A percentile compares a stretch with the other conserved stretches of the same genome.
phyloP scores from a whole-genome alignment of 371 early-diverging fungal species.

The Dichotomocladium elegans region DNA sequence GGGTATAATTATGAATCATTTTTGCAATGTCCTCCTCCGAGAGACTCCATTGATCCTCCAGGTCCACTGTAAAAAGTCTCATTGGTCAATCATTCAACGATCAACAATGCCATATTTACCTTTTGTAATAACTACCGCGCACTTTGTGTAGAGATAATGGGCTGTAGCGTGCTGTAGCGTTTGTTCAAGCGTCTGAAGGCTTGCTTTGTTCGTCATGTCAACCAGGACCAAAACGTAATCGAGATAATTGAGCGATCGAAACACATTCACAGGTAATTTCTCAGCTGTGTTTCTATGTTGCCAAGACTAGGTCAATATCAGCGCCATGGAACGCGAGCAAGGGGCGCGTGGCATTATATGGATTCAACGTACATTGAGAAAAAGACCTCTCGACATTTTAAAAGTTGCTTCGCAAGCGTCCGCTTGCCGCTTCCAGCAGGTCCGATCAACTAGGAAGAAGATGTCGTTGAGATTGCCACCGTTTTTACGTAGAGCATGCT shows the following conservation, averaged over 20 bases:
- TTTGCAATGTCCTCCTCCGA: slow-evolving; percentile 9
- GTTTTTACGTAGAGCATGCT: not conserved
- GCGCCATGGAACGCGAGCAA: not conserved
- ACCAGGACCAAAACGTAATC: slow-evolving; percentile 29
- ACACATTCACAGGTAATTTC: slow-evolving; percentile 1
- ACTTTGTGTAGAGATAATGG: slow-evolving; percentile 15
- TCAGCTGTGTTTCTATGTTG: slow-evolving; percentile 23
- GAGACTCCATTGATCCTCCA: slow-evolving; percentile 7
- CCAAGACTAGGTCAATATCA: no score
- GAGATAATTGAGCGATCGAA: slow-evolving; percentile 4
- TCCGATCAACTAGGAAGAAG: slow-evolving; percentile 24
- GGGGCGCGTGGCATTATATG: not conserved
- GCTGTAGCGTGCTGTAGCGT: slow-evolving; percentile 9
- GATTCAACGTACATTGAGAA: slow-evolving; percentile 35
- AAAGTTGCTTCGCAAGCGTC: slow-evolving; percentile 22
- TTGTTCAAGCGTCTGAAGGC: slow-evolving; percentile 9
- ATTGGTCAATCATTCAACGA: not conserved
- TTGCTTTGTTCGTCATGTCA: slow-evolving; percentile 25
- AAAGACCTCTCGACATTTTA: slow-evolving; percentile 18
- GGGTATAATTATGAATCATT: not conserved
- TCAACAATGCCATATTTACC: slow-evolving; percentile 10
- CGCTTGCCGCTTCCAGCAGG: slow-evolving; percentile 28
- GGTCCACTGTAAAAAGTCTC: slow-evolving; percentile 18
- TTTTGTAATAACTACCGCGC: slow-evolving; percentile 29
- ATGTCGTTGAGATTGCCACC: not conserved